Percentiles rank a stretch among this genome's conserved stretches.
Conservation (phyloP, 2,329 filamentous ascomycete genomes). For the Raffaelea albimanens region DNA sequence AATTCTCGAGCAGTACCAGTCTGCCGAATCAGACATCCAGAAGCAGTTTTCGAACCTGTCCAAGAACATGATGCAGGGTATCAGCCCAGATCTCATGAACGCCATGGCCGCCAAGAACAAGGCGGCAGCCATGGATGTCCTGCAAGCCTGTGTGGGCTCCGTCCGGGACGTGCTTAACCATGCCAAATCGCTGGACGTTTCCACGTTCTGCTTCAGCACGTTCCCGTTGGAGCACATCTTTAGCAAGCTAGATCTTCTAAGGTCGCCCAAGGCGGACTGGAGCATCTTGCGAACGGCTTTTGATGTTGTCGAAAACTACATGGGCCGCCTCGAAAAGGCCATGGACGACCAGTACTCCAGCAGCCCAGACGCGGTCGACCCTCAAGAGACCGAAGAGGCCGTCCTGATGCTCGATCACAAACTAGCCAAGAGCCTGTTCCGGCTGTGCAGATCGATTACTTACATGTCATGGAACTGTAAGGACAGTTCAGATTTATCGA, state of each 20-base stretch:
- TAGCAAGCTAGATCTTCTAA: conserved; percentile 32
- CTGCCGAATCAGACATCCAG: conserved; percentile 45
- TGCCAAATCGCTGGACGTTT: conserved; percentile 33
- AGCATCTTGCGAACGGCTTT: conserved; percentile 33
- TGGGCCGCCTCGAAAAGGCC: conserved; percentile 32
- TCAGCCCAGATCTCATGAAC: conserved; percentile 36
- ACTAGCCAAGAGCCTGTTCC: conserved; percentile 36
- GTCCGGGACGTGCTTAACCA: conserved; percentile 42
- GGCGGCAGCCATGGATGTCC: conserved; percentile 41
- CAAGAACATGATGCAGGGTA: conserved; percentile 30
- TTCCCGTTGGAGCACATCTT: conserved; percentile 43
- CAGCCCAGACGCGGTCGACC: conserved; percentile 18
- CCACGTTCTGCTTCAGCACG: conserved; percentile 39
- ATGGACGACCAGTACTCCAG: conserved; percentile 29
- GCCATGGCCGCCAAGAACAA: conserved; percentile 43
- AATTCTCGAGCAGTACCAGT: conserved; percentile 47
- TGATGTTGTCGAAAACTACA: conserved; percentile 36
- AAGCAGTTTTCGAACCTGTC: conserved; percentile 43
- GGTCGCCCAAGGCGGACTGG: conserved; percentile 37
- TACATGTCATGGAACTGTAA: conserved; percentile 5
- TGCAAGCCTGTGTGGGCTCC: conserved; percentile 36
- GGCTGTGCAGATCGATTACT: conserved; percentile 22
- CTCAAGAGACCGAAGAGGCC: conserved; percentile 37
- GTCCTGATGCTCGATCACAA: conserved; percentile 39
- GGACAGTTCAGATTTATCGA: neutral